phyloP scores from a whole-genome alignment of 2,329 filamentous ascomycete species.

The Fusarium albidum region DNA sequence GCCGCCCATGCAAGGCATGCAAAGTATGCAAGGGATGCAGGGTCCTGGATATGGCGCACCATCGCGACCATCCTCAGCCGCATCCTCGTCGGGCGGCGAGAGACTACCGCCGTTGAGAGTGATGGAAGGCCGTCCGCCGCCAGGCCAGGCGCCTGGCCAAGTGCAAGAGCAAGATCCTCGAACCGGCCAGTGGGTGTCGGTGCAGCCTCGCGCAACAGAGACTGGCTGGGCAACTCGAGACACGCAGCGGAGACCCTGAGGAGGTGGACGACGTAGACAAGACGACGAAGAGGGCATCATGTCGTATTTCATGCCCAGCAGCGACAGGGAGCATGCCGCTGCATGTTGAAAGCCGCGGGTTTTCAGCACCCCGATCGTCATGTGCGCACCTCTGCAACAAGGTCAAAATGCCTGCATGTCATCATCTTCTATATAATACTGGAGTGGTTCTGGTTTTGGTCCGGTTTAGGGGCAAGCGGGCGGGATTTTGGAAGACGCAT shows the following conservation, averaged over 20 bases:
- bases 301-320: slow-evolving; percentile 7
- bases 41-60: slow-evolving; percentile 48
- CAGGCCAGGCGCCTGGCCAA: slow-evolving; percentile 38
- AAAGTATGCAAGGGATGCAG: slow-evolving; percentile 51
- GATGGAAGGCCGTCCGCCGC: slow-evolving; percentile 50
- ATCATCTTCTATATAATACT: slow-evolving; percentile 36
- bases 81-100: slow-evolving; percentile 50
- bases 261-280: slow-evolving; percentile 18
- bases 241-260: slow-evolving; percentile 35
- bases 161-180: slow-evolving; percentile 46
- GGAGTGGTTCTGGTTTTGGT: slow-evolving; percentile 29
- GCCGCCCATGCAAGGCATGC: slow-evolving; percentile 53
- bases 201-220: slow-evolving; percentile 44
- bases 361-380: slow-evolving; percentile 9
- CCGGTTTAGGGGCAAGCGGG: slow-evolving; percentile 30
- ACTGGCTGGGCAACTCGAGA: slow-evolving; percentile 48
- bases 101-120: slow-evolving; percentile 57
- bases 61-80: slow-evolving; percentile 49
- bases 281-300: slow-evolving; percentile 6
- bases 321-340: slow-evolving; percentile 1
- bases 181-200: slow-evolving; percentile 48
- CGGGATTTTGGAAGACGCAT: slow-evolving; percentile 41
- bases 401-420: background rate
- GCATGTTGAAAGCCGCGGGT: slow-evolving; percentile 1
- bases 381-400: background rate